Conservation (phyloP, 148 eudicot genomes). For the Diospyros lotus region DNA sequence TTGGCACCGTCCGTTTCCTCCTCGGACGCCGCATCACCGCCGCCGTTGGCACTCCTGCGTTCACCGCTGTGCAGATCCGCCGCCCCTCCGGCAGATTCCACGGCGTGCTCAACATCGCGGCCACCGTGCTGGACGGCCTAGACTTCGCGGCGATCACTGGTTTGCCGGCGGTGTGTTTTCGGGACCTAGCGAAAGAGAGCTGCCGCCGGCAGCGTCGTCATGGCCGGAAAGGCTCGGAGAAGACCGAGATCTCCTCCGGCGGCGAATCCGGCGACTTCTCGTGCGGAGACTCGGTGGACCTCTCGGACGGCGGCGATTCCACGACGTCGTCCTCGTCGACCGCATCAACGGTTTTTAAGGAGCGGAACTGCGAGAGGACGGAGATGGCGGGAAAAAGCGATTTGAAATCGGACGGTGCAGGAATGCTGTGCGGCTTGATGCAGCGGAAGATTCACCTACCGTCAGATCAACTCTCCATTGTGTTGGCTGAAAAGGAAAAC, state of each 20-base stretch:
- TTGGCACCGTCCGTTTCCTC: constrained; percentile 69
- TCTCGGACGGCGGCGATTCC: constrained; percentile 62
- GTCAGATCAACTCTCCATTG: constrained; percentile 45
- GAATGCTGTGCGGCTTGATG: constrained; percentile 60
- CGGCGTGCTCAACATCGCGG: constrained; percentile 77
- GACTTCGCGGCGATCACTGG: constrained; percentile 26
- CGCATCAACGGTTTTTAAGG: constrained; percentile 47
- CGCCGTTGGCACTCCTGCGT: constrained; percentile 35
- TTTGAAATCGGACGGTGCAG: constrained; percentile 24
- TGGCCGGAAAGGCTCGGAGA: constrained; percentile 27
- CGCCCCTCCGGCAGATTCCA: constrained; percentile 74
- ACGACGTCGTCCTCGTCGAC: constrained; percentile 40
- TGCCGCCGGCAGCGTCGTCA: constrained; percentile 19
- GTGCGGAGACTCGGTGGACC: constrained; percentile 39
- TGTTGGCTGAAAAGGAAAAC: constrained; percentile 18
- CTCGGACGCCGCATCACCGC: constrained; percentile 41
- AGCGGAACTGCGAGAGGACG: constrained; percentile 36
- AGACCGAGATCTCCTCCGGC: constrained; percentile 27
- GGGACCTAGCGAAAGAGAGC: constrained; percentile 42
- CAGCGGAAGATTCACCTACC: constrained; percentile 39
- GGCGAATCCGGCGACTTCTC: constrained; percentile 41
- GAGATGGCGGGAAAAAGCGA: constrained; percentile 28
- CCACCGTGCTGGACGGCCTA: constrained; percentile 29
- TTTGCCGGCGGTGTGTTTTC: constrained; percentile 48
- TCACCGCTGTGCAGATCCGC: constrained; percentile 65